phyloP scores from a whole-genome alignment of 225 moss, liverwort and hornwort species.

The Polytrichum commune region DNA sequence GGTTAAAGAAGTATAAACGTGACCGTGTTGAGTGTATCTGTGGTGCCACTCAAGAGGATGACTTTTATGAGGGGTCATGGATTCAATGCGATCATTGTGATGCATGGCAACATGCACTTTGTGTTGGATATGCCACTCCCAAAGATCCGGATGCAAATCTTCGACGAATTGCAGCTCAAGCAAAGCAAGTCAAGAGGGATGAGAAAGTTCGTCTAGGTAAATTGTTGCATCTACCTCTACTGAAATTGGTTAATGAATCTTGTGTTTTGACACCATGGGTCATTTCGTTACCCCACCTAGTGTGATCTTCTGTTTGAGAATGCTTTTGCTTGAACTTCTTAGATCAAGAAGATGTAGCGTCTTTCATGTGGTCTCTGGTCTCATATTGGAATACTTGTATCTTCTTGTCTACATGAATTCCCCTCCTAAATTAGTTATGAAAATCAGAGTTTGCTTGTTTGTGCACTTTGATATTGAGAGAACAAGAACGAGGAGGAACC shows the following conservation, averaged over 20 bases:
- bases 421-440: no score
- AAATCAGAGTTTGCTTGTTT: no score
- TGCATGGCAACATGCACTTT: constrained; percentile 92
- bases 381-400: no score
- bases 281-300: neutral
- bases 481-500: no score
- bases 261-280: neutral
- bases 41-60: constrained; percentile 71
- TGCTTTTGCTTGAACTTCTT: no score
- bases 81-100: constrained; percentile 95
- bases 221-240: constrained; percentile 11
- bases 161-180: constrained; percentile 59
- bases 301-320: no score
- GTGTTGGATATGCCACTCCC: constrained; percentile 64
- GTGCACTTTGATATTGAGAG: no score
- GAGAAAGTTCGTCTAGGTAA: constrained; percentile 46
- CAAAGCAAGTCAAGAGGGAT: constrained; percentile 45
- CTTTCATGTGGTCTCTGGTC: no score
- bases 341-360: no score
- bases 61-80: constrained; percentile 59
- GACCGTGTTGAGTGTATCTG: constrained; percentile 88
- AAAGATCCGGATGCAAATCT: constrained; percentile 43
- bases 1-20: constrained; percentile 45
- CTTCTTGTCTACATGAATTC: no score
- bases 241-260: no score